Base-by-base conservation (phyloP, 495 filamentous ascomycete genomes). In the Neurospora tetraspora region DNA sequence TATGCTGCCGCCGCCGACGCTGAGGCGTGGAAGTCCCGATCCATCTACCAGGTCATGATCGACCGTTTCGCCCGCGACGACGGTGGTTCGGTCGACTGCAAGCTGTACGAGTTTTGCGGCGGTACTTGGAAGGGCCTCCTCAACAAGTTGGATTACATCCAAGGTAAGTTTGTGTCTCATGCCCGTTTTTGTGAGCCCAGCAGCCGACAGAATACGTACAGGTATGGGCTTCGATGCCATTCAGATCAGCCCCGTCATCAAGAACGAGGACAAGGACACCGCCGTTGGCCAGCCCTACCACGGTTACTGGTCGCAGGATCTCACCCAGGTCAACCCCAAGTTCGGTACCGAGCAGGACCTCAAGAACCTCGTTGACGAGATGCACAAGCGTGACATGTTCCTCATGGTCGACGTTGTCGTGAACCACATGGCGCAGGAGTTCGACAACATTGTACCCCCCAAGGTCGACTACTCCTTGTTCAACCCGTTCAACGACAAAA, bases 371-470 rank as follows among this genome's bases (percentile, higher is more conserved):
- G 85, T 86, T 70, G 82, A 76, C n/a, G 89, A 87, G 23, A 79
- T 88, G 43, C 91, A 93, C 74, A 82, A 86, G 36, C 86, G 88
- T 53, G 87, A 85, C 23, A 91, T 93, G 87, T 88, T 88, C 39
- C 81, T 93, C 39, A 94, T 94, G 92, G 89, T 93, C 39, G 92
- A 94, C 74, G 86, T 94, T 1, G 91, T 94, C 18, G 88, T 89
- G 42, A 96, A 96, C 78, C 89, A 96, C 78, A 88, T 93, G 84
- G 92, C 88, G 20, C 88, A 89, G 73, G 78, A 82, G 20, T 80
- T 80, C 71, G 74, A 78, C 75, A 79, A 80, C 65, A 86, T 88
- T 6, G 71, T 84, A 14, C 84, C 85, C 0, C 79, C 81, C 71
- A 81, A 79, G 43, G 83, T 92, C 53, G 88, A 92, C 78, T 91